Evolutionary conservation across 345 rosid genomes (phyloP), one percentile per base, ranked within the genome.

Genomic region (Reutealis trisperma): DNA sequence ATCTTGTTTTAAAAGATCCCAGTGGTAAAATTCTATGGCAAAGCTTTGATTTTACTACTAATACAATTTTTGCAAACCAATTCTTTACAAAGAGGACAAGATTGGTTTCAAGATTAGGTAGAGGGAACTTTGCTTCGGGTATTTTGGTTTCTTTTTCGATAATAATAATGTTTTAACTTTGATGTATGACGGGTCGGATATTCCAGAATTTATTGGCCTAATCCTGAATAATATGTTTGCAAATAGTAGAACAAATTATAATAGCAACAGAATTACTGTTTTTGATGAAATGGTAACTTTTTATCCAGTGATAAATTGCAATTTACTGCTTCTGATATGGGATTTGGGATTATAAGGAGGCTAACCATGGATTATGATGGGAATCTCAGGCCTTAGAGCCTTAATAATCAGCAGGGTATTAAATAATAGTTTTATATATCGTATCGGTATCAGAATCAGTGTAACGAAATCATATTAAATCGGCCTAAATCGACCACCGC

Each of bases 151-250:
- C 12, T 71, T 51, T 70, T 88, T 81, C 42, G 84, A 85, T 76
- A 84, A 71, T n/a, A 81, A 85, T 74, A 87, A 84, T 34, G 84
- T 84, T 21, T 34, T 87, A 69, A 77, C 66, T 65, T 58, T 87
- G 86, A 75, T 82, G 71, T 84, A 84, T 61, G 85, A 84, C 25
- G 90, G 86, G 4, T 83, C 87, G 7, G 86, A 87, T 7, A 79
- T 77, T 78, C 87, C 30, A 85, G 85, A 54, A 21, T 84, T 32
- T 87, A 87, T 32, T 85, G 90, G 90, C 90, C 90, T 15, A 18
- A 80, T 72, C 74, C 79, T 0, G 81, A 51, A 44, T 0, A 0
- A 0, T 27, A 61, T 47, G 68, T 77, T 54, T 25, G 18, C 2
- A 41, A 81, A 79, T 14, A 58, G 63, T 8, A 83, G 88, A 73